Evolutionary conservation across 768 basidiomycete species (phyloP).

Genomic region (Suillus subalutaceus): DNA sequence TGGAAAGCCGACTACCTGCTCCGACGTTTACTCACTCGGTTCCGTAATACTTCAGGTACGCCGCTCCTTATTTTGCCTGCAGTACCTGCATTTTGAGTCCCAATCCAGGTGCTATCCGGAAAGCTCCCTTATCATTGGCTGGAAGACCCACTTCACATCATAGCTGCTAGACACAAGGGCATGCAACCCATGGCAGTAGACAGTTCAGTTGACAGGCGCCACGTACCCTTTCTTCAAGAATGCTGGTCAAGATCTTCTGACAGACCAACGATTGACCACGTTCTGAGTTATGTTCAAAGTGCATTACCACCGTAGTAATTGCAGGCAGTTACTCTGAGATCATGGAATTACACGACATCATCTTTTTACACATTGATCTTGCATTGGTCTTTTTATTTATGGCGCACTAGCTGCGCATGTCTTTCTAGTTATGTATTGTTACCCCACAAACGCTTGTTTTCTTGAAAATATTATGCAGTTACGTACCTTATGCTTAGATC

Average conservation of each 20-base stretch:
- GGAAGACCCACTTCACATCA: slow-evolving; percentile 3
- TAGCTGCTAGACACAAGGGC: slow-evolving; percentile 5
- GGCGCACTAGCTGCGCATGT: not conserved
- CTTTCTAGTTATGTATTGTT: not conserved
- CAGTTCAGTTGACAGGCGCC: not conserved
- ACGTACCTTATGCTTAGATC: not conserved
- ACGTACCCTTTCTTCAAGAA: slow-evolving; percentile 1
- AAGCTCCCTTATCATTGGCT: slow-evolving; percentile 13
- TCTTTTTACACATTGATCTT: not conserved
- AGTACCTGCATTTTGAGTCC: not conserved
- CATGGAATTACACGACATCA: too few species aligned
- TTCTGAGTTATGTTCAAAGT: not conserved
- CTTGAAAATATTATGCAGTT: not conserved
- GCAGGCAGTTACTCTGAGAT: not conserved
- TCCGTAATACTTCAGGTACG: slow-evolving; percentile 13
- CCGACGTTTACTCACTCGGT: slow-evolving; percentile 14
- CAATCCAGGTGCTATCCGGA: slow-evolving; percentile 13
- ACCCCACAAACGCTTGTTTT: not conserved
- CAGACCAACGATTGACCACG: not conserved
- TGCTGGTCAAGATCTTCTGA: not conserved
- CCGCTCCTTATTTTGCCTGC: not conserved
- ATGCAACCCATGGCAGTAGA: not conserved
- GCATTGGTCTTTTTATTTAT: not conserved
- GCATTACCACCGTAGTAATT: not conserved
- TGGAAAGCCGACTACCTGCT: slow-evolving; percentile 1